Conservation (phyloP, 225 moss, liverwort and hornwort genomes). For the Physcomitrellopsis africana region DNA sequence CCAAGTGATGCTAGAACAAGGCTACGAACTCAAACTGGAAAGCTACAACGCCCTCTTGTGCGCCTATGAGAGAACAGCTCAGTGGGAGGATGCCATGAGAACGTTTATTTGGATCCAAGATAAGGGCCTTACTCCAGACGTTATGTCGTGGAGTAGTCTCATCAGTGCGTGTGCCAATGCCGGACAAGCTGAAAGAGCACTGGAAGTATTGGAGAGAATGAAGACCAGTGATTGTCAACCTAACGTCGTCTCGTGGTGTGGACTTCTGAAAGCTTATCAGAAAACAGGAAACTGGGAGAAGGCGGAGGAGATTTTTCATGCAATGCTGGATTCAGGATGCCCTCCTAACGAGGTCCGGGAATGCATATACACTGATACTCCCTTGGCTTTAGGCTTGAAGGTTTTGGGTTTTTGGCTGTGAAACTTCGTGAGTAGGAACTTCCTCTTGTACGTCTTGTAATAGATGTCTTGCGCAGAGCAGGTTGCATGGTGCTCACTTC, state of each 20-base stretch:
- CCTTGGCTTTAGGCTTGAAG: no score
- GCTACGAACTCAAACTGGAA: constrained; percentile 39
- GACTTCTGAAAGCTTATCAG: constrained; percentile 60
- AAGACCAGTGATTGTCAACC: constrained; percentile 48
- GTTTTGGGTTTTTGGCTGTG: no score
- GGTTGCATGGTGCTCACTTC: constrained; percentile 66
- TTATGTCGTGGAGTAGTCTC: constrained; percentile 60
- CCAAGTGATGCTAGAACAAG: constrained; percentile 49
- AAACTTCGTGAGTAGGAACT: background rate
- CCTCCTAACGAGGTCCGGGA: constrained; percentile 55
- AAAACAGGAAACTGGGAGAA: constrained; percentile 60
- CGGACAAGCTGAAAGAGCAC: constrained; percentile 57
- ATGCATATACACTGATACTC: background rate
- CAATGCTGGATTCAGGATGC: constrained; percentile 66
- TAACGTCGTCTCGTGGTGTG: constrained; percentile 65
- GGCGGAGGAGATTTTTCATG: constrained; percentile 52
- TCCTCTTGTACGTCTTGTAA: constrained; percentile 10
- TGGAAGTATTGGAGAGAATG: constrained; percentile 60
- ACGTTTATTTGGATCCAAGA: constrained; percentile 66
- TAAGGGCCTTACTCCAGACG: constrained; percentile 48
- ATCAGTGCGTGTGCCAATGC: constrained; percentile 71
- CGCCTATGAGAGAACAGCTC: constrained; percentile 57
- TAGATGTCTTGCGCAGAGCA: constrained; percentile 25
- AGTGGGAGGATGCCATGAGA: constrained; percentile 64
- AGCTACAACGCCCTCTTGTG: constrained; percentile 61